Percentiles rank a stretch among this genome's conserved stretches.
Evolutionary conservation across 2,329 filamentous ascomycete genomes (phyloP).

Genomic region (Microcyclosporella mali): DNA sequence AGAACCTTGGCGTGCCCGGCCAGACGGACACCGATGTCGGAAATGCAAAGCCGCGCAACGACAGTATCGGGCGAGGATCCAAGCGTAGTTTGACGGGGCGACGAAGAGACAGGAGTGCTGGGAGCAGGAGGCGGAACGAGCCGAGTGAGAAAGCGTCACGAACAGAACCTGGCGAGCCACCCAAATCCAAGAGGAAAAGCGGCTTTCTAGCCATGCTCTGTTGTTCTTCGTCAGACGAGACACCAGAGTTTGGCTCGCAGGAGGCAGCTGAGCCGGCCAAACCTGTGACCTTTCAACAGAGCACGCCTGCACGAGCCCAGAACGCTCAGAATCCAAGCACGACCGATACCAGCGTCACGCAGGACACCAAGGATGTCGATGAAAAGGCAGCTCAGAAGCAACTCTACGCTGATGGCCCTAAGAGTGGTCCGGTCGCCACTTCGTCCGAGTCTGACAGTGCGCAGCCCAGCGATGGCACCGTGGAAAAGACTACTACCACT

Average conservation of each 20-base stretch:
- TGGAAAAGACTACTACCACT: slow-evolving; percentile 11
- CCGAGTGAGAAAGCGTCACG: slow-evolving; percentile 37
- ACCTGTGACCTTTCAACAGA: slow-evolving; percentile 34
- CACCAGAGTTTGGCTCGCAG: slow-evolving; percentile 50
- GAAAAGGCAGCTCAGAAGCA: slow-evolving; percentile 34
- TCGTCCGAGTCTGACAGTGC: slow-evolving; percentile 16
- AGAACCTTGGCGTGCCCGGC: slow-evolving; percentile 12
- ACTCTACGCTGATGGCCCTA: slow-evolving; percentile 11
- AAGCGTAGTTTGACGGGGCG: slow-evolving; percentile 43
- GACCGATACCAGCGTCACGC: slow-evolving; percentile 37
- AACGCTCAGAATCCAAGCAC: slow-evolving; percentile 38
- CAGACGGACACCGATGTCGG: background rate
- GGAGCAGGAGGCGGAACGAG: slow-evolving; percentile 41
- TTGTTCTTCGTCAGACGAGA: slow-evolving; percentile 58
- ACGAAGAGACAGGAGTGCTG: slow-evolving; percentile 35
- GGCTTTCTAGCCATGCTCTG: slow-evolving; percentile 53
- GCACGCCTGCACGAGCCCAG: slow-evolving; percentile 47
- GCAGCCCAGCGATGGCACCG: slow-evolving; percentile 11
- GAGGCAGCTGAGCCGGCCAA: slow-evolving; percentile 46
- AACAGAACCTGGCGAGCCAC: slow-evolving; percentile 27
- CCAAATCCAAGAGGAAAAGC: slow-evolving; percentile 39
- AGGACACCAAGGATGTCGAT: slow-evolving; percentile 41
- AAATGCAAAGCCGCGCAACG: slow-evolving; percentile 27
- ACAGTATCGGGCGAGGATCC: slow-evolving; percentile 41
- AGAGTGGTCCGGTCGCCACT: slow-evolving; percentile 8